Base-by-base conservation (phyloP, 73 alveolate species). In the Uronychia setigera region DNA sequence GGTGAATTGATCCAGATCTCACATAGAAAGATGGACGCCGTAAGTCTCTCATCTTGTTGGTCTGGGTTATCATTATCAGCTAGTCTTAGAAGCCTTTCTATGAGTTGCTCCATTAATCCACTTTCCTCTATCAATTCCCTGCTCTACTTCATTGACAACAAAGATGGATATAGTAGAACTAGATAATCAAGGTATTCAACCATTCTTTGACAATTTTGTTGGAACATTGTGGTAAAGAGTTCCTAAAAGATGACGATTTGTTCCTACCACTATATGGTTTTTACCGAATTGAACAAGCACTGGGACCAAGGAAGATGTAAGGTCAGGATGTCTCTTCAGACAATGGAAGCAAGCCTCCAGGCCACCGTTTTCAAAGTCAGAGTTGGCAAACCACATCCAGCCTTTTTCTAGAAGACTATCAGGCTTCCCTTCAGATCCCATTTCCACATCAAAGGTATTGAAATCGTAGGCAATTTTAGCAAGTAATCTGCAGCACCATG, bases 1-100 rank as follows among this genome's bases (percentile, higher is more conserved):
- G 97, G 93, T 76, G 83, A 89, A 1, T 75, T 35, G 32, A 85
- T 35, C 97, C 98, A 94, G 1, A 96, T 91, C 87, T 94, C 97
- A 79, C 92, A 74, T 80, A 96, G 81, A 29, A 96, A 88, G 32
- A 89, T 79, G 5, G 86, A 30, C 0, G 95, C 96, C 29, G 92
- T 34, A 33, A 74, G 60, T 79, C 93, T 93, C 0, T 91, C 94
- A n/a, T 34, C 35, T 26, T 85, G 67, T 30, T 86, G 31, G 60
- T 67, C 82, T 14, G 75, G 60, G 75, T 80, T 60, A 84, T 80
- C 94, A 57, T 58, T 60, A 74, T 80, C 94, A 76, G 88, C 91
- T 59, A 46, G 67, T 19, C 67, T 46, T 5, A 46, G 67, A 19
- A 46, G 67, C 67, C 19, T 46, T 5, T 46, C 19, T 11, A 46